Evolutionary conservation across 2,329 filamentous ascomycete genomes (phyloP).

Genomic region (Ceratocystis alfenasii): DNA sequence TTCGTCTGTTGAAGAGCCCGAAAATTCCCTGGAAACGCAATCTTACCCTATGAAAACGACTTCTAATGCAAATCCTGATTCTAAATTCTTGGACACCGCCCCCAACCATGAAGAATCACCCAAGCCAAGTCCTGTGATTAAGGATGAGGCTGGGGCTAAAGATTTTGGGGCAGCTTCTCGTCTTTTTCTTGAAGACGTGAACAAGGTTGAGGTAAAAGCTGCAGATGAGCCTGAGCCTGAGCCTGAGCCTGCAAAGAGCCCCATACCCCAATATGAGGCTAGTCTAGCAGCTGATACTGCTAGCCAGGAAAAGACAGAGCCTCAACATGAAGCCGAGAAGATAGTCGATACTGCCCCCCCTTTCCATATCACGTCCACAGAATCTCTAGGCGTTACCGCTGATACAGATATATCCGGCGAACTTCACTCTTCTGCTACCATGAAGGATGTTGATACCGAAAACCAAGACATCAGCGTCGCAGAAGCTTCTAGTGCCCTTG

Average conservation of each 20-base stretch:
- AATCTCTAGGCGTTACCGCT: background rate
- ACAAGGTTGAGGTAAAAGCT: background rate
- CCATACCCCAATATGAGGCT: background rate
- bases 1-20: background rate
- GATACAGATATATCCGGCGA: background rate
- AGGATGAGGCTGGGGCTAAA: background rate
- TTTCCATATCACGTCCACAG: background rate
- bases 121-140: background rate
- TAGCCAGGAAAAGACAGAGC: background rate
- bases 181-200: background rate
- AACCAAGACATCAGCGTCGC: background rate
- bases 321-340: background rate
- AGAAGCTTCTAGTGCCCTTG: background rate
- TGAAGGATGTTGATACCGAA: background rate
- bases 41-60: constrained; percentile 4
- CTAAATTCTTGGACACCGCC: background rate
- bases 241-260: background rate
- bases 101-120: background rate
- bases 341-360: background rate
- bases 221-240: background rate
- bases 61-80: background rate
- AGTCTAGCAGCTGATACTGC: background rate
- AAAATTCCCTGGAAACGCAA: background rate
- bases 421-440: background rate
- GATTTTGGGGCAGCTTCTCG: background rate